Evolutionary conservation across 164 flowering plant species (phyloP).

Genomic region (Berberis vulgaris): DNA sequence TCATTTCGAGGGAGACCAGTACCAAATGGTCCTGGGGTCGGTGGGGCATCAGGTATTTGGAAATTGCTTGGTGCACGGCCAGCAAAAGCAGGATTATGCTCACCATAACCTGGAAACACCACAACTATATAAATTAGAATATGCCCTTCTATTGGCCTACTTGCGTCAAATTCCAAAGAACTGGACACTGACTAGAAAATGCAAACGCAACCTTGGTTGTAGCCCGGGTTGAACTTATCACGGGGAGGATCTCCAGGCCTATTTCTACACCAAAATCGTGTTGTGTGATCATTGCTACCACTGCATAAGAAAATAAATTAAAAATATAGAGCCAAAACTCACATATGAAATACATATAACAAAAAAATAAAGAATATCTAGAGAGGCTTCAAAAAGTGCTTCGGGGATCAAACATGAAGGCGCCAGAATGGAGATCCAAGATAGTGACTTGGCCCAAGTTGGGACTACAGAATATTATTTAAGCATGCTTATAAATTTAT

Average conservation of each 20-base stretch:
- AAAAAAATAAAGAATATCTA: no score
- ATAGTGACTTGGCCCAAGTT: no score
- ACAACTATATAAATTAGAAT: not conserved
- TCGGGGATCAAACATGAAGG: no score
- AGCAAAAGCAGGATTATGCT: slow-evolving; percentile 52
- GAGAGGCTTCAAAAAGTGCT: no score
- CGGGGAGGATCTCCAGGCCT: slow-evolving; percentile 93
- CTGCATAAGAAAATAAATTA: slow-evolving; percentile 37
- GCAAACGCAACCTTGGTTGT: slow-evolving; percentile 51
- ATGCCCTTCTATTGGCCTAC: not conserved
- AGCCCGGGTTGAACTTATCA: slow-evolving; percentile 60
- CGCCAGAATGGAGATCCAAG: no score
- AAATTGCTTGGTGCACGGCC: slow-evolving; percentile 60
- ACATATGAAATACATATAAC: not conserved
- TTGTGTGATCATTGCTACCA: slow-evolving; percentile 93
- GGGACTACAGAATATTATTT: no score
- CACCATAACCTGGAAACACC: slow-evolving; percentile 70
- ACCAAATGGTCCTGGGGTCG: slow-evolving; percentile 82
- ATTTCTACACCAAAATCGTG: slow-evolving; percentile 98
- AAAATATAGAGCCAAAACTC: not conserved
- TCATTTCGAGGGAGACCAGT: slow-evolving; percentile 79
- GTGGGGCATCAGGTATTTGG: slow-evolving; percentile 51
- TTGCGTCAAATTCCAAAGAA: not conserved
- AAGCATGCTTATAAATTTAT: no score
- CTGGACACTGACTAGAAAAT: not conserved